Conservation (phyloP, 225 moss, liverwort and hornwort species). For the Pseudoscleropodium purum region DNA sequence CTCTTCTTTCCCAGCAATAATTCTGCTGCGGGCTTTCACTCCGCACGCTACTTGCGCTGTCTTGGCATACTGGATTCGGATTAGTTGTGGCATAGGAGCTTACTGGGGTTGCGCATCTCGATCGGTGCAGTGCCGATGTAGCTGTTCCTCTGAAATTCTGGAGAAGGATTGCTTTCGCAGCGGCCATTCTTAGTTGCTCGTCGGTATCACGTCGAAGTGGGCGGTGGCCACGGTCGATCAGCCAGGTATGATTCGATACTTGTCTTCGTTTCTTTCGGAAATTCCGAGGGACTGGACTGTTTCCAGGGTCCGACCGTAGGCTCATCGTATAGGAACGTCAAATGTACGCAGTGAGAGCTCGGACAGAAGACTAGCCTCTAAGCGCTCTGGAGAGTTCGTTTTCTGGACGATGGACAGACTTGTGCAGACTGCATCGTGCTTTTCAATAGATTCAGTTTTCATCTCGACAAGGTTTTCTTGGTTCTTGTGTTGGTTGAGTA, state of each 20-base stretch:
- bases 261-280: background rate
- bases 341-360: background rate
- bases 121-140: background rate
- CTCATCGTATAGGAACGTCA: background rate
- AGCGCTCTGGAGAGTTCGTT: background rate
- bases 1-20: too few species aligned
- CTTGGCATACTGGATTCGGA: background rate
- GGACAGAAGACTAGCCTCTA: background rate
- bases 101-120: background rate
- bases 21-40: background rate
- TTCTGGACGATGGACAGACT: background rate
- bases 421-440: background rate
- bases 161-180: background rate
- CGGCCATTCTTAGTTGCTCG: background rate
- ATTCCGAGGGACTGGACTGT: background rate
- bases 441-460: background rate
- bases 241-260: background rate
- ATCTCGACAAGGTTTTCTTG: background rate
- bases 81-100: background rate
- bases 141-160: background rate
- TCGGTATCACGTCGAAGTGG: background rate
- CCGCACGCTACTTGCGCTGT: too few species aligned
- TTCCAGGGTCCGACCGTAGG: background rate
- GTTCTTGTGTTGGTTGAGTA: background rate
- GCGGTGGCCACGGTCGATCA: background rate